These are phyloP conservation scores for Pyrenochaeta sp. DNA, from an alignment of 2,329 filamentous ascomycete species.

Conservation along the genomic window DNA sequence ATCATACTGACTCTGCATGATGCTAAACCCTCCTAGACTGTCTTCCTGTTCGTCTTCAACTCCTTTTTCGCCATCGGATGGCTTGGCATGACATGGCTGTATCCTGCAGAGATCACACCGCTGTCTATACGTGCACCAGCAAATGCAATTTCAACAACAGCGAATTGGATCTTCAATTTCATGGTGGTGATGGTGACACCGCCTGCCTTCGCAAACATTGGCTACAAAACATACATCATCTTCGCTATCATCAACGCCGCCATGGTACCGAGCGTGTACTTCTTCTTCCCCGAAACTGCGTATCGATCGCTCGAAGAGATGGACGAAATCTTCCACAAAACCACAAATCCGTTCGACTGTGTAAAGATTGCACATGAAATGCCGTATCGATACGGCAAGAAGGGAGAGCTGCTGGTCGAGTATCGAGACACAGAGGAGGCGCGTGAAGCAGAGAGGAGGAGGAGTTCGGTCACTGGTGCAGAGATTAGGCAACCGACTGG, in stretches of 20 bases:
- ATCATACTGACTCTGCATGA: neutral
- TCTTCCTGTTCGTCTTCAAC: constrained; percentile 93
- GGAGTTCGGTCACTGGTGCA: constrained; percentile 36
- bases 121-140: constrained; percentile 87
- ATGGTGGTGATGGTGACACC: constrained; percentile 73
- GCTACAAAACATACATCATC: constrained; percentile 65
- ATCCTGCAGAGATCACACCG: constrained; percentile 81
- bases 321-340: constrained; percentile 71
- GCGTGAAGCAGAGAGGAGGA: constrained; percentile 36
- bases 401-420: constrained; percentile 64
- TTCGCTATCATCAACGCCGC: constrained; percentile 65
- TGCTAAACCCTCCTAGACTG: constrained; percentile 57
- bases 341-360: constrained; percentile 58
- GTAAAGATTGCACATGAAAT: constrained; percentile 60
- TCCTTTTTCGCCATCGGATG: constrained; percentile 90
- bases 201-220: constrained; percentile 65
- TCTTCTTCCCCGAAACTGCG: constrained; percentile 69
- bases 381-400: constrained; percentile 66
- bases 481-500: constrained; percentile 1
- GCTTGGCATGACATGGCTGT: constrained; percentile 71
- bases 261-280: constrained; percentile 66
- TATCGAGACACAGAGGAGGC: constrained; percentile 55
- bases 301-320: constrained; percentile 52
- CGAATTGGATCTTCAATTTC: constrained; percentile 60
- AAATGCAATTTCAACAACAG: constrained; percentile 85